Conservation (phyloP, 2,329 filamentous ascomycete genomes). For the Talaromyces piceae region DNA sequence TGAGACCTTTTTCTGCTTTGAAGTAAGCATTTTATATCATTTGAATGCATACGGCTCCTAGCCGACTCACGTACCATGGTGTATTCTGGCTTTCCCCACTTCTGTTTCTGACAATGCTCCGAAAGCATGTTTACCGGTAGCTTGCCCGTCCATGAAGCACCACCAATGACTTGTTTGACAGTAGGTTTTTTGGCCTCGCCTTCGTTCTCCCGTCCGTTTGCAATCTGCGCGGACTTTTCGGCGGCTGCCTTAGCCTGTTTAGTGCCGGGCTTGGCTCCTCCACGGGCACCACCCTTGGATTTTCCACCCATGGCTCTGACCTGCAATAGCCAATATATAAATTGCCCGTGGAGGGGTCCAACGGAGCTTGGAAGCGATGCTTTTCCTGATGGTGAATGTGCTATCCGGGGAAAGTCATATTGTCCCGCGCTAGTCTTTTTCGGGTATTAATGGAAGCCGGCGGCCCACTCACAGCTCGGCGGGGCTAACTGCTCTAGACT, state of each 20-base stretch:
- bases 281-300: conserved; percentile 31
- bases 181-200: conserved; percentile 51
- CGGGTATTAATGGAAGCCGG: conserved; percentile 3
- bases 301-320: conserved; percentile 32
- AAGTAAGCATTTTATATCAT: neutral
- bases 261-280: conserved; percentile 33
- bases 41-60: neutral
- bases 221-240: conserved; percentile 23
- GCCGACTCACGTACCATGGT: conserved; percentile 61
- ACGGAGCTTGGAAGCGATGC: neutral
- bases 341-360: conserved; percentile 19
- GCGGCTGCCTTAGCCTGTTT: conserved; percentile 35
- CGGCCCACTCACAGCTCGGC: neutral
- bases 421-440: conserved; percentile 27
- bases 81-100: conserved; percentile 92
- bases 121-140: conserved; percentile 86
- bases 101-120: conserved; percentile 91
- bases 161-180: conserved; percentile 74
- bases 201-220: conserved; percentile 29
- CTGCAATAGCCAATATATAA: conserved; percentile 3
- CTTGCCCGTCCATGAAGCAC: conserved; percentile 95
- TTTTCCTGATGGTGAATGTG: neutral
- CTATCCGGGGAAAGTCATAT: neutral
- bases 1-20: conserved; percentile 50
- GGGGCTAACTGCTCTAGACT: neutral